phyloP scores from a whole-genome alignment of 202 grass and related monocot genomes.

The Panicum hallii region DNA sequence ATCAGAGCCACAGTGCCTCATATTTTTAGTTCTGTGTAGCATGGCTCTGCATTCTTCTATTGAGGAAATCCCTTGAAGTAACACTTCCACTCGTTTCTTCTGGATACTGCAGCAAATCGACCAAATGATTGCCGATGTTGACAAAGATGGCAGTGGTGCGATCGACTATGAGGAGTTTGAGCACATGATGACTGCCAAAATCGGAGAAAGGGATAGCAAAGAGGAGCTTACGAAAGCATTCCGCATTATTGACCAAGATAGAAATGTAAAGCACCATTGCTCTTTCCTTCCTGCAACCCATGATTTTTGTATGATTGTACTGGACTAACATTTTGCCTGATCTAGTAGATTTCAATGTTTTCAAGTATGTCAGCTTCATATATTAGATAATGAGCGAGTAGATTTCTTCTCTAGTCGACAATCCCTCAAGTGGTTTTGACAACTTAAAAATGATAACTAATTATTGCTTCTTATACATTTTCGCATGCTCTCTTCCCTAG shows the following conservation, averaged over 20 bases:
- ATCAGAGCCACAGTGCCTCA: not conserved
- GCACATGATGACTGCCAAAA: constrained; percentile 94
- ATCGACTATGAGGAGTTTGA: constrained; percentile 96
- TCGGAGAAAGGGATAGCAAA: constrained; percentile 90
- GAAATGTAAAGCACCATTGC: constrained; percentile 59
- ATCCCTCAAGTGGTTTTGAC: not conserved
- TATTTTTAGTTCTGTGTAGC: not conserved
- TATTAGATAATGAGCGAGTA: not conserved
- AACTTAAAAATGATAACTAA: not conserved
- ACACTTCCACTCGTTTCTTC: constrained; percentile 2
- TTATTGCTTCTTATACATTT: not conserved
- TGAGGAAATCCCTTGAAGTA: constrained; percentile 20
- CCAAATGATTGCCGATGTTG: constrained; percentile 94
- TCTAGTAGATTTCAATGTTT: not conserved
- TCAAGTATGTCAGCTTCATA: not conserved
- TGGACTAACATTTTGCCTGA: not conserved
- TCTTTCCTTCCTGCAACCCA: not conserved
- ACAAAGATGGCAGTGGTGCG: constrained; percentile 87
- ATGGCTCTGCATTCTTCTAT: not conserved
- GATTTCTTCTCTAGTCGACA: not conserved
- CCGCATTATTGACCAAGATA: constrained; percentile 84
- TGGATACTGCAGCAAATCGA: constrained; percentile 81
- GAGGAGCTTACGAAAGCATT: constrained; percentile 92
- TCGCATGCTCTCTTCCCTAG: not conserved
- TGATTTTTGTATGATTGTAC: not conserved